phyloP scores from a whole-genome alignment of 1,139 yeast genomes.

The Saccharomyces hybrid region DNA sequence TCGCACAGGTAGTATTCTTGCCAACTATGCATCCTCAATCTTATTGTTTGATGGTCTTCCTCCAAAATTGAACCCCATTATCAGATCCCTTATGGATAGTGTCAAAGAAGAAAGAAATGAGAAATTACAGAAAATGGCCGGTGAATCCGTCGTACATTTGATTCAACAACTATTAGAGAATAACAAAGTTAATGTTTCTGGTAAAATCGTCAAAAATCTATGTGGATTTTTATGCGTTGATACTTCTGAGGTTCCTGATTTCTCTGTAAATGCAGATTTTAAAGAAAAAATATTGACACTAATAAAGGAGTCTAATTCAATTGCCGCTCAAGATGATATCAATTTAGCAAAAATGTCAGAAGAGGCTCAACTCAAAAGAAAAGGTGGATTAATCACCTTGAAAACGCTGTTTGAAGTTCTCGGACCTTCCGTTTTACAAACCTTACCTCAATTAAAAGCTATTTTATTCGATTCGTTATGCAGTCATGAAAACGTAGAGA shows the following conservation, averaged over 20 bases:
- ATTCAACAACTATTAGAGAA: slow-evolving; percentile 48
- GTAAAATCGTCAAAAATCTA: slow-evolving; percentile 79
- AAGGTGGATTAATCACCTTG: slow-evolving; percentile 72
- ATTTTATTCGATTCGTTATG: slow-evolving; percentile 64
- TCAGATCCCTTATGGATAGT: slow-evolving; percentile 88
- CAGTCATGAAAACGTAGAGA: slow-evolving; percentile 26
- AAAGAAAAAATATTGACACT: slow-evolving; percentile 62
- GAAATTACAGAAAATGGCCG: slow-evolving; percentile 63
- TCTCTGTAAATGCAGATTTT: slow-evolving; percentile 54
- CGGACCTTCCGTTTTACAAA: slow-evolving; percentile 46
- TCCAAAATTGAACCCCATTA: slow-evolving; percentile 77
- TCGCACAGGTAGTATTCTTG: slow-evolving; percentile 57
- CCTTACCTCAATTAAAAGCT: slow-evolving; percentile 60
- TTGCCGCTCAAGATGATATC: slow-evolving; percentile 60
- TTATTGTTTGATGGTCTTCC: slow-evolving; percentile 59
- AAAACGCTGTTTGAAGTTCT: slow-evolving; percentile 48
- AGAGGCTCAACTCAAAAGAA: slow-evolving; percentile 71
- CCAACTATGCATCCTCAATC: slow-evolving; percentile 72
- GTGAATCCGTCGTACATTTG: slow-evolving; percentile 58
- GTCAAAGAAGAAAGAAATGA: slow-evolving; percentile 66
- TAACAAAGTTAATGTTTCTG: slow-evolving; percentile 67
- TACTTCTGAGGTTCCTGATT: slow-evolving; percentile 93
- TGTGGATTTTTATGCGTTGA: slow-evolving; percentile 94
- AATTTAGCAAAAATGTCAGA: slow-evolving; percentile 57
- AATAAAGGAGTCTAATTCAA: slow-evolving; percentile 67